Conservation (phyloP, 2,329 filamentous ascomycete genomes). For the Sphaerulina vaccinii region DNA sequence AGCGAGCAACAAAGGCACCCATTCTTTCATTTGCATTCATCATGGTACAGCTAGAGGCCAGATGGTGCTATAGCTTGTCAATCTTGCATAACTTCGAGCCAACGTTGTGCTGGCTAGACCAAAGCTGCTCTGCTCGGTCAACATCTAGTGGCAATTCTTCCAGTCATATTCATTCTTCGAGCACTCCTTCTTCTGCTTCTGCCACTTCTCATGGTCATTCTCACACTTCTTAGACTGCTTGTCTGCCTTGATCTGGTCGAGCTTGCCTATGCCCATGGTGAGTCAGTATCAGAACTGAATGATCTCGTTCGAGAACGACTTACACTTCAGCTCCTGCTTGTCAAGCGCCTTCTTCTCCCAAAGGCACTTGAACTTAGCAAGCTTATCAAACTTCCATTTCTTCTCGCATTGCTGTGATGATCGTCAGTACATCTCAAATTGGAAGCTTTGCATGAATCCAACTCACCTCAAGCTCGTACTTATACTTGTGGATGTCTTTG, state of each 20-base stretch:
- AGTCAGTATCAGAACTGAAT: neutral
- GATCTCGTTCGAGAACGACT: neutral
- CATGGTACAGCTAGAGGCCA: too few relatives aligned
- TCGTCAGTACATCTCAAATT: neutral
- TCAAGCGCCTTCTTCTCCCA: conserved; percentile 5
- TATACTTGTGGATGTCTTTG: conserved; percentile 7
- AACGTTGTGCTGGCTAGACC: too few relatives aligned
- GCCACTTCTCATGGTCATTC: conserved; percentile 4
- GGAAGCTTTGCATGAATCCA: neutral
- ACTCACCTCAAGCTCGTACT: conserved; percentile 2
- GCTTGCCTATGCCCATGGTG: neutral
- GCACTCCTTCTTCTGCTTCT: conserved; percentile 1
- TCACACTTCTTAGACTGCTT: neutral
- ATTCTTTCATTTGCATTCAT: too few relatives aligned
- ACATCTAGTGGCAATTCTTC: too few relatives aligned
- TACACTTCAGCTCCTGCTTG: conserved; percentile 6
- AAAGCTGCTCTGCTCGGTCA: too few relatives aligned
- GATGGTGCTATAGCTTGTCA: neutral
- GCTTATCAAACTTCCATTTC: neutral
- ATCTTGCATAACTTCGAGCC: neutral
- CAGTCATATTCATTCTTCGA: too few relatives aligned
- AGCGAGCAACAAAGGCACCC: too few relatives aligned
- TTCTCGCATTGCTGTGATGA: neutral
- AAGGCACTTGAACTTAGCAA: neutral
- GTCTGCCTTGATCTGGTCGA: neutral